Conservation (phyloP, 23 red algal genomes). For the Gracilaria domingensis region DNA sequence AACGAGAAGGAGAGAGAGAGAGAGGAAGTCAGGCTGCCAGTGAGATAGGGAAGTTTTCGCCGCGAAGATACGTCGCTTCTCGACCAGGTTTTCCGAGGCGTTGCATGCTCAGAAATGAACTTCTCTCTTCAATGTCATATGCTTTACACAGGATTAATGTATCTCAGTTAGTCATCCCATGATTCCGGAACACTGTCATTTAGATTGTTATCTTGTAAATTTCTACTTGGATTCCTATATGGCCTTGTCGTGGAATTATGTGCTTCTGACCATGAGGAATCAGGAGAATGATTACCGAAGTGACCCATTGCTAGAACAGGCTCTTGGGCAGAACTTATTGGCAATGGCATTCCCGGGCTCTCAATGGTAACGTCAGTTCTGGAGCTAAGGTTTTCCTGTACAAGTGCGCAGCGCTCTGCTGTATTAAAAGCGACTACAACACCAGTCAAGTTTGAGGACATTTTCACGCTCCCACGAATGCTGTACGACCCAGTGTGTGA, state of each 20-base stretch:
- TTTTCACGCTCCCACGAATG: conserved; percentile 7
- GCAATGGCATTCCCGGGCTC: neutral
- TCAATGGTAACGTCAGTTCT: conserved; percentile 43
- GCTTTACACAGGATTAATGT: neutral
- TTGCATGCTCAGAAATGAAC: neutral
- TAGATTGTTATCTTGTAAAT: neutral
- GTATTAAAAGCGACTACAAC: conserved; percentile 51
- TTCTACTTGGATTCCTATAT: neutral
- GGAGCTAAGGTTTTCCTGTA: neutral
- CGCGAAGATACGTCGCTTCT: too few relatives aligned
- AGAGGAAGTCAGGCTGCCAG: too few relatives aligned
- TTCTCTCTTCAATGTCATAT: neutral
- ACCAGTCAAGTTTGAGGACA: conserved; percentile 49
- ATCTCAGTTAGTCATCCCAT: conserved; percentile 53
- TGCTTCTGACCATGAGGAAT: neutral
- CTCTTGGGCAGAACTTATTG: neutral
- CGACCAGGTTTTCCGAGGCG: neutral
- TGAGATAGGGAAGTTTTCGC: too few relatives aligned
- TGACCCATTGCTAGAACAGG: neutral
- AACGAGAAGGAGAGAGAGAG: too few relatives aligned
- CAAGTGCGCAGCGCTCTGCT: conserved; percentile 35
- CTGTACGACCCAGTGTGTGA: conserved; percentile 41
- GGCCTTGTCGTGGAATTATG: neutral
- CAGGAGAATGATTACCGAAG: neutral
- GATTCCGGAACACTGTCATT: conserved; percentile 41